Evolutionary conservation across 805 yeast species (phyloP).

Genomic region (Metschnikowia matae): DNA sequence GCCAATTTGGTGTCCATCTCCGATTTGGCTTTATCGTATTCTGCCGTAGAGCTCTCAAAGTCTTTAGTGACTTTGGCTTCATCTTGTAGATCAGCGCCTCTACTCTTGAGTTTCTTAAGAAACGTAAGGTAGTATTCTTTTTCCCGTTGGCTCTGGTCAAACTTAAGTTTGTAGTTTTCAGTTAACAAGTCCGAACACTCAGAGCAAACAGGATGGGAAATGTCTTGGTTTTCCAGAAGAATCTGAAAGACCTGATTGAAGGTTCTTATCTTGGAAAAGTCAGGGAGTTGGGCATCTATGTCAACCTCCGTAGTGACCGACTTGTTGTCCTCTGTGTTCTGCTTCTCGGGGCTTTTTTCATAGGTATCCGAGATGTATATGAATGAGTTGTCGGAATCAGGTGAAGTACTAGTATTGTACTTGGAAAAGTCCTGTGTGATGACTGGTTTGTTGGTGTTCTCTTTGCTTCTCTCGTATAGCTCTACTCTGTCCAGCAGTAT

Average conservation of each 20-base stretch:
- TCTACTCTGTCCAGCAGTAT: conserved; percentile 39
- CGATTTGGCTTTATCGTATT: conserved; percentile 3
- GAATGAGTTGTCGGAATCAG: conserved; percentile 10
- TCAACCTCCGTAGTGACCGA: conserved; percentile 4
- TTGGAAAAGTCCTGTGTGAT: not conserved
- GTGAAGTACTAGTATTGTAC: not conserved
- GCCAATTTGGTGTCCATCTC: conserved; percentile 41
- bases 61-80: not conserved
- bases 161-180: conserved; percentile 60
- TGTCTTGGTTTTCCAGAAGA: conserved; percentile 62
- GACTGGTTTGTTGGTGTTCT: conserved; percentile 10
- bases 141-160: conserved; percentile 70
- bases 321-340: conserved; percentile 5
- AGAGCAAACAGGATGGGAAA: conserved; percentile 80
- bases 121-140: conserved; percentile 75
- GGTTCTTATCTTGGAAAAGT: conserved; percentile 40
- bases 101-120: conserved; percentile 56
- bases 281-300: conserved; percentile 12
- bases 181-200: conserved; percentile 75
- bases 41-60: conserved; percentile 6
- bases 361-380: conserved; percentile 20
- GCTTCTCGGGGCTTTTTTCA: conserved; percentile 15
- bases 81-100: conserved; percentile 24
- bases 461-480: conserved; percentile 21
- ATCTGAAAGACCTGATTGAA: conserved; percentile 67